Base-by-base conservation (phyloP, 73 alveolate genomes). In the Symbiodinium pilosum region DNA sequence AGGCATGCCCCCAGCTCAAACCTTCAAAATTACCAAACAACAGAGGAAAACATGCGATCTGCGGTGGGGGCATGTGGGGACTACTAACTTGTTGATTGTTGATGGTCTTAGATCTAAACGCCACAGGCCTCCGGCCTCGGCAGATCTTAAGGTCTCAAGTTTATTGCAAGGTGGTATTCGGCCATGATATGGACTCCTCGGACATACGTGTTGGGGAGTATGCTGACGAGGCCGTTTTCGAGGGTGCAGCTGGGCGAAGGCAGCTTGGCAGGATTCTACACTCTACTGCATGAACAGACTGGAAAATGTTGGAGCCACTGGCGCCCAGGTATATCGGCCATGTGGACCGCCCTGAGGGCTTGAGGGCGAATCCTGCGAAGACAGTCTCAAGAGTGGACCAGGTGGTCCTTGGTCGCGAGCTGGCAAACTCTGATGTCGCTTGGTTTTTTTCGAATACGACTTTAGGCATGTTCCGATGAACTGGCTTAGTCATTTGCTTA, bases 171-270 rank as follows among this genome's bases (percentile, higher is more conserved):
- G 93, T 86, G 32, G 93, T 86, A 47, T 86, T 86, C 41, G 93
- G 93, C 42, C 93, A 39, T 34, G 93, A 86, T 83, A 44, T 86
- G 93, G 93, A 86, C 54, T 47, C 40, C 83, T 86, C 93, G 24
- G 69, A 32, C 83, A 14, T 28, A 11, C 81, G 93, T 8, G 69
- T 64, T 43, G 81, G 36, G 83, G 93, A 86, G 93, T 64, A 86
- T 32, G 64, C 69, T 5, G 93, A 51, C 28, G 93, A 86, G 83
- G 8, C 83, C 83, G 69, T 32, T 83, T 86, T 44, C 38, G 52
- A 86, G 34, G 93, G 93, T 34, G 93, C 93, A 36, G 93, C 93
- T 4, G 93, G 93, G 83, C 93, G 42, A 51, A 86, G 93, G 93
- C 36, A 39, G 40, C 59, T 42, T 9, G 6, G 39, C 75, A 47